Evolutionary conservation across 1,284 basidiomycete species (phyloP).

Genomic region (Irpex rosettiformis): DNA sequence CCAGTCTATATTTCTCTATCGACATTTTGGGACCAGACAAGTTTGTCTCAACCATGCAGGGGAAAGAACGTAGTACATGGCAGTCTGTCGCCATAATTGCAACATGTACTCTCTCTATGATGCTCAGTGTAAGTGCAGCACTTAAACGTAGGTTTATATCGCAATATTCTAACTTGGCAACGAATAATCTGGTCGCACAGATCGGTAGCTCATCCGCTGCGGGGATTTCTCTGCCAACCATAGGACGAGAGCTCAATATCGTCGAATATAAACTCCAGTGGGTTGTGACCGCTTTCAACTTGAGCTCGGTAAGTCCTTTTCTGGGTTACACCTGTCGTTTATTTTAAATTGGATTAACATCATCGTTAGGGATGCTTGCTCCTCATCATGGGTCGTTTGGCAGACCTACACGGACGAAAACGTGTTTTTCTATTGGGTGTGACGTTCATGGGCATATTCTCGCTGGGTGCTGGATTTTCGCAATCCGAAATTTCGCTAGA

Average conservation of each 20-base stretch:
- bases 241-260: slow-evolving; percentile 44
- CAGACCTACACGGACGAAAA: slow-evolving; percentile 59
- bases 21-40: background rate
- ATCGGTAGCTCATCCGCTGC: slow-evolving; percentile 31
- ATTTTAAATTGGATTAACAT: background rate
- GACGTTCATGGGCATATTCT: slow-evolving; percentile 32
- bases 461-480: slow-evolving; percentile 40
- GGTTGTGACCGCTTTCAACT: slow-evolving; percentile 53
- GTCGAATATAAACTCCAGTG: slow-evolving; percentile 48
- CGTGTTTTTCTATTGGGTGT: slow-evolving; percentile 47
- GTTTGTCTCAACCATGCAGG: background rate
- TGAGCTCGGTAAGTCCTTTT: slow-evolving; percentile 36
- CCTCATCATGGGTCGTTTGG: slow-evolving; percentile 52
- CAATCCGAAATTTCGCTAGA: slow-evolving; percentile 41
- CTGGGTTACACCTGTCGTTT: background rate
- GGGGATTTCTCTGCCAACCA: slow-evolving; percentile 51
- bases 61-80: background rate
- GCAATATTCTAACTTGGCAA: background rate
- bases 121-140: slow-evolving; percentile 26
- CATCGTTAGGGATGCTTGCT: slow-evolving; percentile 50
- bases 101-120: slow-evolving; percentile 30
- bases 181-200: slow-evolving; percentile 17
- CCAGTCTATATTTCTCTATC: background rate
- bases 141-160: background rate
- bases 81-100: slow-evolving; percentile 23